Evolutionary conservation across 768 basidiomycete species (phyloP).

Genomic region (Rhizopogon roseolus): DNA sequence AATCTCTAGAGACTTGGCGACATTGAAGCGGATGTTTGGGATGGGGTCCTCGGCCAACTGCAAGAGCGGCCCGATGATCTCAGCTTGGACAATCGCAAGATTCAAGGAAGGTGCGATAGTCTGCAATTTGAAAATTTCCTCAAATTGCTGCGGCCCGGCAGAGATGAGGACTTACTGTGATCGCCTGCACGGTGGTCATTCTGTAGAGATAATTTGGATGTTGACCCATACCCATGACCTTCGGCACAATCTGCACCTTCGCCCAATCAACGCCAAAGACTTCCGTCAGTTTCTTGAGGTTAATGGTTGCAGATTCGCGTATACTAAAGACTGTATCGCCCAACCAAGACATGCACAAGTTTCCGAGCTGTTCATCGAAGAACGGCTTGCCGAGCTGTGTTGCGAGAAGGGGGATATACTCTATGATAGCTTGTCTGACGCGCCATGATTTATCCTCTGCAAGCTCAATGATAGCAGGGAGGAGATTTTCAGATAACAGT

Average conservation of each 20-base stretch:
- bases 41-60: slow-evolving; percentile 86
- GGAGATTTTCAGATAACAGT: slow-evolving; percentile 85
- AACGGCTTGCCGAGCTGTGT: slow-evolving; percentile 96
- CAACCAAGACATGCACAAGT: slow-evolving; percentile 98
- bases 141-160: not conserved
- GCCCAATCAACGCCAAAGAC: slow-evolving; percentile 99
- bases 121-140: slow-evolving; percentile 37
- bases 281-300: slow-evolving; percentile 94
- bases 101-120: slow-evolving; percentile 92
- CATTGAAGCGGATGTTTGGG: slow-evolving; percentile 99
- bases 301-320: slow-evolving; percentile 95
- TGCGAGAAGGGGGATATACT: slow-evolving; percentile 97
- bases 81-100: slow-evolving; percentile 75
- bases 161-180: slow-evolving; percentile 61
- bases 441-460: slow-evolving; percentile 99
- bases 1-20: slow-evolving; percentile 91
- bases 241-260: slow-evolving; percentile 87
- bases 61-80: slow-evolving; percentile 80
- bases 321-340: slow-evolving; percentile 99
- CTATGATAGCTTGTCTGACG: slow-evolving; percentile 98
- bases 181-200: slow-evolving; percentile 99
- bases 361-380: slow-evolving; percentile 96
- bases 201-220: slow-evolving; percentile 96
- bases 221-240: slow-evolving; percentile 94
- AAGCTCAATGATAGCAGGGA: slow-evolving; percentile 95